Conservation (phyloP, 2,329 filamentous ascomycete genomes). For the Ophiocordyceps camponoti-rufipedis region DNA sequence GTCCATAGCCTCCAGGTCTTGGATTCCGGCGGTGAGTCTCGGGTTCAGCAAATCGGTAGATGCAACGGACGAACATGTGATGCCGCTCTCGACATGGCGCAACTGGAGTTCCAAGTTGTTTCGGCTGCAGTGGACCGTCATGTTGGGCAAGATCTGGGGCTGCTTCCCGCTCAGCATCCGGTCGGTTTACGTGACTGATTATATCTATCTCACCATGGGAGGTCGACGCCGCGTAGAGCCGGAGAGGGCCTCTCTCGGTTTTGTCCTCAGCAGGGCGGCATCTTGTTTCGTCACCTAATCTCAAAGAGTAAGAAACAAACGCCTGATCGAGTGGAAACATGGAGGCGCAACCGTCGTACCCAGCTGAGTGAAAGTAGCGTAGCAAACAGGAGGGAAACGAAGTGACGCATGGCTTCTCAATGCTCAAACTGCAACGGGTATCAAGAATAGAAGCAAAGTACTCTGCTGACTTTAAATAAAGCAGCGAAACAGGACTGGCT, state of each 20-base stretch:
- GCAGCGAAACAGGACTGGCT: too few relatives aligned
- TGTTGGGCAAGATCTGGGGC: not conserved
- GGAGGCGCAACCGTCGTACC: not conserved
- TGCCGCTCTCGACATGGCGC: not conserved
- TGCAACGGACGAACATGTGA: not conserved
- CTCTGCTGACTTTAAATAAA: too few relatives aligned
- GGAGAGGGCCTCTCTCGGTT: not conserved
- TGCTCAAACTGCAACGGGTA: too few relatives aligned
- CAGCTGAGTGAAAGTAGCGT: not conserved
- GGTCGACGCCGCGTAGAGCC: not conserved
- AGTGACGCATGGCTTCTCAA: not conserved
- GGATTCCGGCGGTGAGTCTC: not conserved
- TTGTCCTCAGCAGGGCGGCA: too few relatives aligned
- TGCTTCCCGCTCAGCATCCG: not conserved
- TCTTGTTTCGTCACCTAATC: not conserved
- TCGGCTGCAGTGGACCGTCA: not conserved
- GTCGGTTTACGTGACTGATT: not conserved
- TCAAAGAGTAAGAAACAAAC: not conserved
- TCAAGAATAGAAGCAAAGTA: too few relatives aligned
- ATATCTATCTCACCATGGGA: not conserved
- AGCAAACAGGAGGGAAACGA: not conserved
- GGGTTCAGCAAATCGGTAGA: not conserved
- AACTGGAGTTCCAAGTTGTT: not conserved
- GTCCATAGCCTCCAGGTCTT: not conserved
- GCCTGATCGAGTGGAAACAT: not conserved